Evolutionary conservation across 176 grass and related monocot species (phyloP).

Genomic region (Neostapfia colusana): DNA sequence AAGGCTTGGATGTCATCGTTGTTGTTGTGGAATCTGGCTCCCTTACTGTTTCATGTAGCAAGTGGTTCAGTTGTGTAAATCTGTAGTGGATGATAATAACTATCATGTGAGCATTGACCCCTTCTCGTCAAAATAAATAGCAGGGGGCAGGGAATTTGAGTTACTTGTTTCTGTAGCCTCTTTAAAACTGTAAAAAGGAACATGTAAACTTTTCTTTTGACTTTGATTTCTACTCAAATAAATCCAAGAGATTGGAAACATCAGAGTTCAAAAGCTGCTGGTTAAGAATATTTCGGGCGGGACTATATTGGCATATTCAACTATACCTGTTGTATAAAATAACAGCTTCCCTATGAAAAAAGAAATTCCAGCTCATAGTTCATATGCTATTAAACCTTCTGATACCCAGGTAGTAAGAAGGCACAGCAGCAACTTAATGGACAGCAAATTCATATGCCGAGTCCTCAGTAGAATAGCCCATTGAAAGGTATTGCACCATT

Average conservation of each 20-base stretch:
- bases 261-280: background rate
- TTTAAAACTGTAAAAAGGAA: background rate
- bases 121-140: background rate
- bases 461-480: slow-evolving; percentile 28
- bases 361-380: background rate
- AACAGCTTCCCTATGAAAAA: background rate
- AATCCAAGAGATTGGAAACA: background rate
- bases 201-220: background rate
- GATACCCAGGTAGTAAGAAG: slow-evolving; percentile 35
- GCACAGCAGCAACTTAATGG: slow-evolving; percentile 1
- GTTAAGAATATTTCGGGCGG: background rate
- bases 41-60: slow-evolving; percentile 4
- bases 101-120: background rate
- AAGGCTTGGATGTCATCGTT: too few relatives aligned
- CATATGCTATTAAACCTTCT: background rate
- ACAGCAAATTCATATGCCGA: background rate
- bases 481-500: slow-evolving; percentile 18
- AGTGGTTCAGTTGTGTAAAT: background rate
- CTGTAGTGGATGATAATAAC: background rate
- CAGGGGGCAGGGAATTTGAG: background rate
- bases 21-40: slow-evolving; percentile 25
- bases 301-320: slow-evolving; percentile 14
- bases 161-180: background rate
- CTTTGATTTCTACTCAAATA: background rate
- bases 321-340: background rate